Evolutionary conservation across 495 filamentous ascomycete species (phyloP).

Genomic region (Staphylotrichum longicolle): DNA sequence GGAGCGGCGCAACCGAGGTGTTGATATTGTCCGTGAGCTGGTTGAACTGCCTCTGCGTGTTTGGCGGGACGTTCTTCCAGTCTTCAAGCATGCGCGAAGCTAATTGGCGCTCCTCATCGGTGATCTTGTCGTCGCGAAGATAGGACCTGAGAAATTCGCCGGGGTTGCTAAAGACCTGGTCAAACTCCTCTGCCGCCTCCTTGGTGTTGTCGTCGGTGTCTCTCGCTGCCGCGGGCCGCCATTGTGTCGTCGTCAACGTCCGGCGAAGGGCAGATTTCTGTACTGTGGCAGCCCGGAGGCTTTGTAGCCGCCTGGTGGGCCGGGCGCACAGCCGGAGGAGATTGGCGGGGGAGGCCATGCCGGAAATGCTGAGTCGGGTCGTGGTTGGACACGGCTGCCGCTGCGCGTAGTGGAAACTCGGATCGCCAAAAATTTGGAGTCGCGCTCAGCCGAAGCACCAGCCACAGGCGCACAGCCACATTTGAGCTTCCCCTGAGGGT

Average conservation of each 20-base stretch:
- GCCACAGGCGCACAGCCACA: constrained; percentile 18
- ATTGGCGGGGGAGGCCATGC: constrained; percentile 52
- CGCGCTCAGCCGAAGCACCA: constrained; percentile 12
- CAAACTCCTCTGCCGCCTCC: constrained; percentile 9
- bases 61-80: constrained; percentile 21
- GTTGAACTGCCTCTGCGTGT: constrained; percentile 16
- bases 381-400: constrained; percentile 17
- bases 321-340: constrained; percentile 48
- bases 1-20: constrained; percentile 7
- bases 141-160: constrained; percentile 24
- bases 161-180: constrained; percentile 19
- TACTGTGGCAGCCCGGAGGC: constrained; percentile 16
- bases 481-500: background rate
- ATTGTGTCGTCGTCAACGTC: constrained; percentile 41
- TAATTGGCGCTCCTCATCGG: constrained; percentile 12
- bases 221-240: constrained; percentile 24
- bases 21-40: constrained; percentile 19
- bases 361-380: constrained; percentile 23
- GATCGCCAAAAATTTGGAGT: constrained; percentile 27
- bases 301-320: constrained; percentile 36
- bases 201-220: constrained; percentile 17
- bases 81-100: constrained; percentile 16
- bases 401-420: constrained; percentile 16
- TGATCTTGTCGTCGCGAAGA: constrained; percentile 8
- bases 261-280: constrained; percentile 31